Base-by-base conservation (phyloP, 2,329 filamentous ascomycete species). In the Mycosphaerella arachidis region DNA sequence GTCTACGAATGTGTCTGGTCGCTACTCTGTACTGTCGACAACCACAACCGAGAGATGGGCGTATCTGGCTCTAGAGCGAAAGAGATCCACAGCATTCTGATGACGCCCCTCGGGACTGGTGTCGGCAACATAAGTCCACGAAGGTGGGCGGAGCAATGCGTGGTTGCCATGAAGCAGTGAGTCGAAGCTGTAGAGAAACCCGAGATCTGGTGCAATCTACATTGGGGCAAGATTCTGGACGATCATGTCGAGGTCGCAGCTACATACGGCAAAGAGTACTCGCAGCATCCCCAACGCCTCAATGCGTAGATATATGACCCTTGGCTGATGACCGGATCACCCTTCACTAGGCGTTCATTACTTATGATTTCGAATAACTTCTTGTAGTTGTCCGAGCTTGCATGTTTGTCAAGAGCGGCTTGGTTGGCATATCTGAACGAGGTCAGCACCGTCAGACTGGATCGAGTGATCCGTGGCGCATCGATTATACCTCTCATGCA, bases 1-100 rank as follows among this genome's bases (percentile, higher is more conserved):
- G 76, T 84, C 3, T 84, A 82, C 62, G 78, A 83, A 67, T 81
- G 80, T 70, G 67, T 82, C 0, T 84, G 81, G 82, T 79, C 75
- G 63, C 66, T 84, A 60, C 66, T 84, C 20, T 79, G 77, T 63
- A 74, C 77, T 18, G 61, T 83, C 1, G 79, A 82, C 43, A 75
- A 74, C 24, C 77, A 79, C 64, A 84, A 84, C 67, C 70, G 74
- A 7, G 52, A 43, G 2, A 16, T 57, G 31, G 27, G 35, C 53
- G 5, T 58, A 33, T 9, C 61, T 53, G 10, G 55, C 59, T 33
- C 60, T 29, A 27, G 56, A 46, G 67, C 68, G 4, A 66, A 68
- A 63, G 82, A 59, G 50, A 52, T 83, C 52, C 50, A 64, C 5
- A 77, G 69, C 13, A 61, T 84, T 8, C 70, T 84, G 13, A 81